phyloP scores from a whole-genome alignment of 2,329 filamentous ascomycete genomes.

The Rosellinia necatrix region DNA sequence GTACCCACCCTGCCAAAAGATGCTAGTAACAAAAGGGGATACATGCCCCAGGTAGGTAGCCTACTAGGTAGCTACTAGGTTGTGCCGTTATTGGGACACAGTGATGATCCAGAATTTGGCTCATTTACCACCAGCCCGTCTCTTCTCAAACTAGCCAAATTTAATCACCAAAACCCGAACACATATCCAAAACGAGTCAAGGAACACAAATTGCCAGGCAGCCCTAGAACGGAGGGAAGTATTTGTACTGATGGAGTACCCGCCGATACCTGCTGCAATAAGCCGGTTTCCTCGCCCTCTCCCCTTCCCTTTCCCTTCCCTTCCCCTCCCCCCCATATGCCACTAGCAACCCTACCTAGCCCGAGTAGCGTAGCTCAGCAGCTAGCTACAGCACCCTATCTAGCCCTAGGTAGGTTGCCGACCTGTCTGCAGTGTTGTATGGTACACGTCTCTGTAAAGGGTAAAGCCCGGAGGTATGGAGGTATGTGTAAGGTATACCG shows the following conservation, averaged over 20 bases:
- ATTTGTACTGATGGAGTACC: too few species aligned
- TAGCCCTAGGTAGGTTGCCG: too few species aligned
- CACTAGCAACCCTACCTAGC: too few species aligned
- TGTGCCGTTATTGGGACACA: constrained; percentile 9
- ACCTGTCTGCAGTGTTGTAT: too few species aligned
- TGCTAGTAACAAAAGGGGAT: constrained; percentile 15
- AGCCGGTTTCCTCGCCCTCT: constrained; percentile 10
- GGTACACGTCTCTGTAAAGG: too few species aligned
- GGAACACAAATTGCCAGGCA: constrained; percentile 18
- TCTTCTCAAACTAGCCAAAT: constrained; percentile 26
- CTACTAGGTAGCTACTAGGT: too few species aligned
- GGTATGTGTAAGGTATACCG: too few species aligned
- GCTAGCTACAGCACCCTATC: too few species aligned
- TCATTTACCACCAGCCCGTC: constrained; percentile 38
- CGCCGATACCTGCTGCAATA: constrained; percentile 3
- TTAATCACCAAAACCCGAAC: constrained; percentile 22
- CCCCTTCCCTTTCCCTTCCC: neutral
- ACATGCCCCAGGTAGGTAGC: too few species aligned
- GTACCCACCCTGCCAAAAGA: constrained; percentile 26
- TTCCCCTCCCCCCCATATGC: too few species aligned
- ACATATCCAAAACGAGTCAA: constrained; percentile 18
- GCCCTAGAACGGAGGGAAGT: constrained; percentile 7
- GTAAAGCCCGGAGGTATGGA: too few species aligned
- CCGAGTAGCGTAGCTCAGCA: too few species aligned
- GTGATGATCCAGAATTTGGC: constrained; percentile 22